Conservation (phyloP, 2,329 filamentous ascomycete genomes). For the Apiospora sp. region DNA sequence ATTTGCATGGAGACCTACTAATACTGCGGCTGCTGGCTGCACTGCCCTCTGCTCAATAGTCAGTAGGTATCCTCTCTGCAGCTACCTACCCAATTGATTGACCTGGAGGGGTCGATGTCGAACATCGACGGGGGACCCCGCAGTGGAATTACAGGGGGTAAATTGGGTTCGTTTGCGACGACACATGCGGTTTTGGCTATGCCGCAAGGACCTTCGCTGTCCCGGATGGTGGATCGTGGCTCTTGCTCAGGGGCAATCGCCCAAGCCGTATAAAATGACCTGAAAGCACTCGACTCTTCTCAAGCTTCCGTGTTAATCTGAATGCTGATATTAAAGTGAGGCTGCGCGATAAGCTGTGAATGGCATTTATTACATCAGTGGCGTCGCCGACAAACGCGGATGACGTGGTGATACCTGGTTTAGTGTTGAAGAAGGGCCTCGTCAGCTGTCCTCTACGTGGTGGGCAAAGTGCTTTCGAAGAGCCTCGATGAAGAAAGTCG, state of each 20-base stretch:
- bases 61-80: neutral
- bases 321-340: neutral
- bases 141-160: constrained; percentile 2
- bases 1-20: neutral
- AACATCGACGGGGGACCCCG: constrained; percentile 8
- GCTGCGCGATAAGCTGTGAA: neutral
- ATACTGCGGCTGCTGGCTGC: neutral
- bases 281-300: neutral
- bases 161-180: neutral
- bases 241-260: neutral
- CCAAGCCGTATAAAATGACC: neutral
- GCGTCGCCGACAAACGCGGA: neutral
- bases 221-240: neutral
- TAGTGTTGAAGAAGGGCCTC: neutral
- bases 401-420: too few species aligned
- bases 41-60: neutral
- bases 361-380: neutral
- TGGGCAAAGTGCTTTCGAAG: neutral
- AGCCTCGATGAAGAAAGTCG: neutral
- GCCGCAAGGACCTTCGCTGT: neutral
- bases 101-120: constrained; percentile 2
- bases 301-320: neutral
- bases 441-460: neutral
- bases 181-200: neutral
- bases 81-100: neutral